Base-by-base conservation (phyloP, 768 basidiomycete genomes). In the Lentinula boryana region DNA sequence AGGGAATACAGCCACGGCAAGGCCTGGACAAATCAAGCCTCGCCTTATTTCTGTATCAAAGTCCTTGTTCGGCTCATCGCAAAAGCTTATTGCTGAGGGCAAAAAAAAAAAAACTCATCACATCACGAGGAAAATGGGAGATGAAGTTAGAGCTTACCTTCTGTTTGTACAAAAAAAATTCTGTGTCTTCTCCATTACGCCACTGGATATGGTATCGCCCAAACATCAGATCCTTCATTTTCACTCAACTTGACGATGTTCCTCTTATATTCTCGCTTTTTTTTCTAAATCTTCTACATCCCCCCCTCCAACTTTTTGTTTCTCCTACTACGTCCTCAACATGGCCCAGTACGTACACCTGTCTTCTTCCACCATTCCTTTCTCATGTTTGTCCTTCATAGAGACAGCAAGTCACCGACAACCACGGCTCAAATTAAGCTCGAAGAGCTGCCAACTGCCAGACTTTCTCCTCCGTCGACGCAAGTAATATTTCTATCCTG, bases 151-250 rank as follows among this genome's bases (percentile, higher is more conserved):
- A 36, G 36, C 31, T 16, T 23, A 15, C 7, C 16, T 44, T n/a
- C 43, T 15, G 43, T 44, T 32, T 38, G 18, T 54, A 21, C 18
- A 33, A 38, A 52, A 52, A 50, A 52, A 23, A 16, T 32, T 32
- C 12, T 54, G 16, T 54, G 15, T 54, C 53, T 54, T 54, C 53
- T 54, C 18, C 36, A 38, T 54, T 54, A 54, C 53, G 53, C 53
- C 53, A 54, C 53, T 54, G 33, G 36, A 54, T 52, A 52, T 52
- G 43, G 46, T 48, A 51, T 40, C 36, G 13, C 32, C 3, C 55
- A 56, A 56, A 56, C 55, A 56, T 41, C 36, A 56, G 40, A 56
- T 56, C 27, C 44, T 56, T 56, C 55, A 56, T 56, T 56, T 38
- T 18, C 16, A 38, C 9, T 12, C 53, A 18, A 33, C 53, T 35